These are phyloP conservation scores for Haplosporangium sp. DNA, from an alignment of 371 early-diverging fungal genomes.

Conservation along the genomic window DNA sequence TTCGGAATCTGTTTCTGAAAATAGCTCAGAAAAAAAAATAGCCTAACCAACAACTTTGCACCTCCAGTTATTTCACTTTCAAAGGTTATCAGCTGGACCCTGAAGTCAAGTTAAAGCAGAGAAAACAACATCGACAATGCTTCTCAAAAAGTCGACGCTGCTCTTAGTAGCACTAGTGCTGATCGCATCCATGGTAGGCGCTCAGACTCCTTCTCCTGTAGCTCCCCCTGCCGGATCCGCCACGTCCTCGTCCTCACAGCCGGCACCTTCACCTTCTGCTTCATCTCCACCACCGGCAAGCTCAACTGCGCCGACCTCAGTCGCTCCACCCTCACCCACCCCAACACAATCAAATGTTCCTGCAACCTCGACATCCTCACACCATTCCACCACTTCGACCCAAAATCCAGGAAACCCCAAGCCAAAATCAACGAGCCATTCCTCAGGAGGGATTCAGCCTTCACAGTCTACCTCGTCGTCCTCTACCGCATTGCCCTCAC, in stretches of 20 bases:
- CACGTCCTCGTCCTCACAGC: neutral
- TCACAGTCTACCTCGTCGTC: no score
- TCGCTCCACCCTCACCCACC: neutral
- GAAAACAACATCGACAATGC: slow-evolving; percentile 11
- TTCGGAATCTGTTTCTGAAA: no score
- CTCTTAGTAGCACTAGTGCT: slow-evolving; percentile 21
- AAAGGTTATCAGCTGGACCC: no score
- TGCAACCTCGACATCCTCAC: neutral
- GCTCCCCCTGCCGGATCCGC: neutral
- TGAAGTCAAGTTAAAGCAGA: neutral
- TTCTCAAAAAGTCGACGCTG: slow-evolving; percentile 26
- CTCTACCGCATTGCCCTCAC: neutral
- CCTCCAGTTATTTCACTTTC: no score
- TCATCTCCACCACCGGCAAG: neutral
- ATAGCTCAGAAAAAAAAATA: no score
- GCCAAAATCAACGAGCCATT: neutral
- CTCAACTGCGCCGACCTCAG: neutral
- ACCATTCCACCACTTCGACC: neutral
- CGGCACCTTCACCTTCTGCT: neutral
- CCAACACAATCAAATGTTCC: neutral
- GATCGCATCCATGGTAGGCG: slow-evolving; percentile 5
- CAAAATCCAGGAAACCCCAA: neutral
- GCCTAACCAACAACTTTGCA: no score
- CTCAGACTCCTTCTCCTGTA: neutral
- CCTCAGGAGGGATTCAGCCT: no score